Evolutionary conservation across 306 rosid species (phyloP), one percentile per base, ranked within the genome.

Genomic region (Spatholobus suberectus): DNA sequence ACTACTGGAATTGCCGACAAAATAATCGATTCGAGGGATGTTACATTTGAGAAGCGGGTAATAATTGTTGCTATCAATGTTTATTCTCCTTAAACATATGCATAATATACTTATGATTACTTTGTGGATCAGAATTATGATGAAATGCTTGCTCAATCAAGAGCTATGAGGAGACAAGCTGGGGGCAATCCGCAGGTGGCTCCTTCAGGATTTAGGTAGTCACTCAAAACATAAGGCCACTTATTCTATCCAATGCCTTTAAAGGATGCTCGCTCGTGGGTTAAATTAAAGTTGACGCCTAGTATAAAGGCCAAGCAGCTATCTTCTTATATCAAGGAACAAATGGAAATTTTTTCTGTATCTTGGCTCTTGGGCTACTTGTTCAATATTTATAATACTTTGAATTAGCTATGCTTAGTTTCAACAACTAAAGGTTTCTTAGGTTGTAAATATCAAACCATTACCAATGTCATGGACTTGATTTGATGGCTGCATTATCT

Each of bases 1-100:
- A 89, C 17, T 96, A 91, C 1, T n/a, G 98, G 99, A 14, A 21
- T 96, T 76, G 97, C 90, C 2, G 99, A 96, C 94, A 96, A 82
- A 89, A 90, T 90, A 70, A 80, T 94, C 26, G 75, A 79, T 59
- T 80, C 89, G 0, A 77, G 61, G 32, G 97, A 90, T 73, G 0
- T 5, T 11, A 81, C 90, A 14, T 91, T 86, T 61, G 97, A 93
- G 84, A 94, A 92, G 79, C 70, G 89, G 98, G 98, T 96, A 86
- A 87, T 46, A 52, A 66, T 61, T 29, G 6, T 34, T 63, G 12
- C 24, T 32, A 63, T 63, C 1, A 46, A 4, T 75, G 54, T 38
- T 43, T 75, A 24, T 34, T 58, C 65, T 77, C 49, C 65, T 15
- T 12, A 38, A 67, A 38, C 47, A 12, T 20, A 44, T 70, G 55